These are phyloP conservation scores for Aegle marmelos DNA, from an alignment of 345 rosid species.

Conservation along the genomic window DNA sequence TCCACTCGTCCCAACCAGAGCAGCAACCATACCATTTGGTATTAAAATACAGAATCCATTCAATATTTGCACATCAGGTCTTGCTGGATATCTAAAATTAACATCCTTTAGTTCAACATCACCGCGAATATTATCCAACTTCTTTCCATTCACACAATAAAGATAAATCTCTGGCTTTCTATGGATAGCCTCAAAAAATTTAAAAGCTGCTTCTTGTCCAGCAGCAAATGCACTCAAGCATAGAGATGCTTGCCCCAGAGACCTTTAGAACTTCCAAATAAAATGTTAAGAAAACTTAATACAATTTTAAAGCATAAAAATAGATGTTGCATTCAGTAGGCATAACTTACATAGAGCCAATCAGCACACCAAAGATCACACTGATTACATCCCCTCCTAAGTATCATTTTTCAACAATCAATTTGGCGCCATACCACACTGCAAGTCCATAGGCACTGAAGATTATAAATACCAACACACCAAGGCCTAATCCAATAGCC, in stretches of 20 bases:
- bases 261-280: slow-evolving; percentile 33
- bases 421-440: slow-evolving; percentile 62
- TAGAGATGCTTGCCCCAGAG: slow-evolving; percentile 65
- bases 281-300: neutral
- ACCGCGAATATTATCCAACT: slow-evolving; percentile 43
- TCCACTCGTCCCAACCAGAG: slow-evolving; percentile 72
- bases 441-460: slow-evolving; percentile 54
- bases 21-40: slow-evolving; percentile 54
- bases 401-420: slow-evolving; percentile 60
- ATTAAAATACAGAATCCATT: slow-evolving; percentile 48
- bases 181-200: slow-evolving; percentile 57
- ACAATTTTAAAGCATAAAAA: neutral
- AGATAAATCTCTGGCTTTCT: slow-evolving; percentile 59
- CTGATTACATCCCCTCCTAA: slow-evolving; percentile 53
- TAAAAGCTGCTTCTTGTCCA: slow-evolving; percentile 62
- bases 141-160: slow-evolving; percentile 35
- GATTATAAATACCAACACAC: slow-evolving; percentile 26
- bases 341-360: slow-evolving; percentile 55
- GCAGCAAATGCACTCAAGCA: slow-evolving; percentile 55
- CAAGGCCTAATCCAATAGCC: slow-evolving; percentile 56
- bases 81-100: slow-evolving; percentile 56
- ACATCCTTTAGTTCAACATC: slow-evolving; percentile 56
- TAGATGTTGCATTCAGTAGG: neutral
- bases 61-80: slow-evolving; percentile 58
- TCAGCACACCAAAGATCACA: slow-evolving; percentile 51